Evolutionary conservation across 306 rosid species (phyloP), one percentile per base, ranked within the genome.

Genomic region (Cicer pinnatifidum): DNA sequence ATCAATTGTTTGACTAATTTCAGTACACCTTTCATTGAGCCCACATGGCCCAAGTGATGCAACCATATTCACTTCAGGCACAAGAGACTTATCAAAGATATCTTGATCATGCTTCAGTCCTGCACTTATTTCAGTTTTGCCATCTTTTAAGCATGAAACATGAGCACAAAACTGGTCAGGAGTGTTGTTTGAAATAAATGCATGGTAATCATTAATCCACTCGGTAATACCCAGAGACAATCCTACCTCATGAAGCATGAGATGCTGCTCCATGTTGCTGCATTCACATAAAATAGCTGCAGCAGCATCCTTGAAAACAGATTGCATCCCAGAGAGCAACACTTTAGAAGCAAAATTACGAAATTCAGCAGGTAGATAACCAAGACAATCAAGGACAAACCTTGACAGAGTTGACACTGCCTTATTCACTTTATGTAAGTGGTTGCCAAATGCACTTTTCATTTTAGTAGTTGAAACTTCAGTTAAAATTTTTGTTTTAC

Each of bases 201-300:
- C 78, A 78, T 75, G 73, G 82, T 85, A 84, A 81, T 93, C 97
- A 78, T 82, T 72, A 54, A 88, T 88, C 98, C 98, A 93, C 82
- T 89, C 96, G 6, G 81, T 68, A 66, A 93, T 76, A 70, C 98
- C 97, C 51, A 83, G 86, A 70, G 90, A 85, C 44, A 91, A 75
- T 57, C 98, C 98, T 63, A 91, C 82, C 78, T 88, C 97, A 78
- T 93, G 98, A 83, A 93, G 94, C 94, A 88, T 87, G 63, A 93
- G 78, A 57, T 81, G 96, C 78, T 91, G 88, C 76, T 88, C 91
- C 64, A 71, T 69, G 72, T 78, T 83, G 80, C 59, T 86, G 84
- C 94, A 88, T 78, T 84, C 97, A 60, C 75, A 69, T 85, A 93
- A 85, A 84, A 93, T 85, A 59, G 89, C 88, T 59, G 91, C 82